phyloP scores from a whole-genome alignment of 2,329 filamentous ascomycete genomes.

The Aureobasidium zeae region DNA sequence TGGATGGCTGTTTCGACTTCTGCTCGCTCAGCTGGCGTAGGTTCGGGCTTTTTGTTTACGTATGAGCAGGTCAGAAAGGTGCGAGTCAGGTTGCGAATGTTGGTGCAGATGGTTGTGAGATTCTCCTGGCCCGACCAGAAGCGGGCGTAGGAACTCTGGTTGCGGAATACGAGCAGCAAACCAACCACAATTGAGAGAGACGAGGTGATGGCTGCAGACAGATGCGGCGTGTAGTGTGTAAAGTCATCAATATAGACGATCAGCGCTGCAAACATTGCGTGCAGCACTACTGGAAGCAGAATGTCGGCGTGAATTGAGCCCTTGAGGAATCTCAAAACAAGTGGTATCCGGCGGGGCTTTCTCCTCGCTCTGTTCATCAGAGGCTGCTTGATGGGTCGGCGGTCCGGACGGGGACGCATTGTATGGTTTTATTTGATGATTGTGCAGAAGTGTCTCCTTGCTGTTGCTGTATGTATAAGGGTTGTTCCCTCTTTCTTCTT shows the following conservation, averaged over 20 bases:
- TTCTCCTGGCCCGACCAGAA: slow-evolving; percentile 47
- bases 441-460: not conserved
- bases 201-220: slow-evolving; percentile 53
- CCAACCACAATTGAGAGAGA: slow-evolving; percentile 57
- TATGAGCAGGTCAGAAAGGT: slow-evolving; percentile 44
- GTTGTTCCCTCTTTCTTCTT: not conserved
- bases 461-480: no score
- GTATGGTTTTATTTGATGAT: not conserved
- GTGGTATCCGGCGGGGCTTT: slow-evolving; percentile 48
- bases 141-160: slow-evolving; percentile 54
- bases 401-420: slow-evolving; percentile 5
- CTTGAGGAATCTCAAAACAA: slow-evolving; percentile 56
- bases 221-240: slow-evolving; percentile 32
- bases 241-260: slow-evolving; percentile 50
- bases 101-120: slow-evolving; percentile 48
- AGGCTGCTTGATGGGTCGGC: not conserved
- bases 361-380: slow-evolving; percentile 8
- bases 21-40: slow-evolving; percentile 38
- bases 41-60: slow-evolving; percentile 21
- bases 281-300: slow-evolving; percentile 46
- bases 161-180: slow-evolving; percentile 59
- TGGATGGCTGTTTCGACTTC: slow-evolving; percentile 52
- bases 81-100: slow-evolving; percentile 50
- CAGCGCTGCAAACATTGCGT: slow-evolving; percentile 49
- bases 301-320: slow-evolving; percentile 54